A percentile compares a stretch with the other conserved stretches of the same genome.
Evolutionary conservation across 2,329 filamentous ascomycete species (phyloP).

Genomic region (Acephala macrosclerotiorum): DNA sequence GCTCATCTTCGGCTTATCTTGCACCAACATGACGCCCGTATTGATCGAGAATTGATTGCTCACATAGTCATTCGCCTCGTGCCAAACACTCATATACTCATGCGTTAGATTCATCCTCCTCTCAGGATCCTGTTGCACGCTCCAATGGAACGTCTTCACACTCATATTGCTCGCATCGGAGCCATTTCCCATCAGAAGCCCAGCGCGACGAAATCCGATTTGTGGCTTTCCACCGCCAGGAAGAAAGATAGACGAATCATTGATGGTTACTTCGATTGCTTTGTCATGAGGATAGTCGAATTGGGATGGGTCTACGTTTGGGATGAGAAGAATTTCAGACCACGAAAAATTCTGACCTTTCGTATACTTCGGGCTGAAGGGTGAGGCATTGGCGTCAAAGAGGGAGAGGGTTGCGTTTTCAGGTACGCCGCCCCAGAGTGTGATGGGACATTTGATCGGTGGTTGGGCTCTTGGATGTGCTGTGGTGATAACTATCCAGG

Average conservation of each 20-base stretch:
- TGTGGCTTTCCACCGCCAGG: conserved; percentile 56
- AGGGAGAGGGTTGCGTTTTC: conserved; percentile 45
- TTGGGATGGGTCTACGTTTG: conserved; percentile 42
- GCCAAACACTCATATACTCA: conserved; percentile 65
- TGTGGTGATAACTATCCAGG: conserved; percentile 3
- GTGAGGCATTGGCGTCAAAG: conserved; percentile 50
- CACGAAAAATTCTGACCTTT: conserved; percentile 60
- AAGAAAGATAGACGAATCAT: conserved; percentile 63
- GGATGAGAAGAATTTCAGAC: conserved; percentile 58
- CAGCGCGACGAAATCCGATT: conserved; percentile 64
- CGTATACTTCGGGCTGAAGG: conserved; percentile 60
- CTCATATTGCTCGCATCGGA: conserved; percentile 58
- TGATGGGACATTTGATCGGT: conserved; percentile 45
- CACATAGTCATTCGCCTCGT: conserved; percentile 55
- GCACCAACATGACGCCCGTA: conserved; percentile 59
- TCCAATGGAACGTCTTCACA: conserved; percentile 68
- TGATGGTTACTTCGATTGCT: conserved; percentile 34
- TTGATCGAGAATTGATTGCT: conserved; percentile 63
- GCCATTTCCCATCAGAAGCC: conserved; percentile 57
- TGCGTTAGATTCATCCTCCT: conserved; percentile 65
- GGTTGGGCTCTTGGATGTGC: conserved; percentile 6
- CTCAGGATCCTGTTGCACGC: conserved; percentile 57
- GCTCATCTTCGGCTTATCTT: conserved; percentile 45
- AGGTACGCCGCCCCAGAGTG: conserved; percentile 56
- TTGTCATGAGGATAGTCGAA: conserved; percentile 24